phyloP scores from a whole-genome alignment of 169 alveolate species.

The Eimeria tenella region DNA sequence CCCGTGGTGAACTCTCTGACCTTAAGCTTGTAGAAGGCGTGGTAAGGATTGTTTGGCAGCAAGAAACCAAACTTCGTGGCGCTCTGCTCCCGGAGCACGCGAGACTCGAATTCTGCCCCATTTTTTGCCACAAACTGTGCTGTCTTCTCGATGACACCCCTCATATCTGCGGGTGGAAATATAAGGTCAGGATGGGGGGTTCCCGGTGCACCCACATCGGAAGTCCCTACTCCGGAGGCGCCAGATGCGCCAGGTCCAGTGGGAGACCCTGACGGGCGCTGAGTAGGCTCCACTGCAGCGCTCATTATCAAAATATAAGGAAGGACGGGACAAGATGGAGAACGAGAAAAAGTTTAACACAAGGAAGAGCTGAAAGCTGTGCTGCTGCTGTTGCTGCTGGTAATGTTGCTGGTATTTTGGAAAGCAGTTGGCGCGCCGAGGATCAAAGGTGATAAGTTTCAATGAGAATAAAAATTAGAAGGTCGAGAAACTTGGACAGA shows the following conservation, averaged over 20 bases:
- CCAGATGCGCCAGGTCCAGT: conserved; percentile 8
- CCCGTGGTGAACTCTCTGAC: conserved; percentile 87
- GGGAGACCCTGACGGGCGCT: conserved; percentile 31
- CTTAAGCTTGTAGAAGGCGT: conserved; percentile 89
- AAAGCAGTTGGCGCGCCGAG: background rate
- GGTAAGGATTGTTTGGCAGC: conserved; percentile 89
- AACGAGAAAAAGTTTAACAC: background rate
- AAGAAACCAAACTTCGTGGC: conserved; percentile 88
- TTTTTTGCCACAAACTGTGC: conserved; percentile 94
- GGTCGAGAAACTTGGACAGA: background rate
- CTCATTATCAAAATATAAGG: conserved; percentile 38
- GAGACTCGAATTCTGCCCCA: conserved; percentile 92
- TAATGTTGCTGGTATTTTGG: background rate
- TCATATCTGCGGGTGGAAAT: conserved; percentile 92
- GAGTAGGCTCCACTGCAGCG: conserved; percentile 76
- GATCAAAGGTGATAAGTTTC: background rate
- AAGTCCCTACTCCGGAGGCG: background rate
- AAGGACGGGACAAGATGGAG: background rate
- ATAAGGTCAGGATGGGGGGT: conserved; percentile 81
- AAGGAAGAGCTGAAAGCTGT: background rate
- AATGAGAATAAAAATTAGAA: background rate
- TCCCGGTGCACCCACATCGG: background rate
- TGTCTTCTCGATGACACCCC: conserved; percentile 92
- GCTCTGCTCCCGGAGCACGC: conserved; percentile 88
- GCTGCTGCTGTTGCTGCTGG: conserved; percentile 14